Percentiles rank a stretch among this genome's conserved stretches.
Evolutionary conservation across 2,329 filamentous ascomycete genomes (phyloP).

Genomic region (Talaromyces marneffei): DNA sequence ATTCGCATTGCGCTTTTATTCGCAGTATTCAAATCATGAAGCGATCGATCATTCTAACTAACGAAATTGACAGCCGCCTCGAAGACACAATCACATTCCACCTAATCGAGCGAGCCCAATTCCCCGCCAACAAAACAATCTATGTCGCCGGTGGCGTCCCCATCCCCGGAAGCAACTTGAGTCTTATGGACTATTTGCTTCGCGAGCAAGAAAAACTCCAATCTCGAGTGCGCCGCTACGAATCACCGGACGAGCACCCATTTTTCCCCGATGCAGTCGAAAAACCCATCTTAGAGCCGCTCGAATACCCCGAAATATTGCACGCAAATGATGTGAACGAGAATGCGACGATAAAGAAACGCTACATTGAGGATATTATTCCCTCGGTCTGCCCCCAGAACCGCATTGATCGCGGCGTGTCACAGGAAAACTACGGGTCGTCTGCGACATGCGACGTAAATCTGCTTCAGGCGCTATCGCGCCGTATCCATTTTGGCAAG

Average conservation of each 20-base stretch:
- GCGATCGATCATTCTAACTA: not conserved
- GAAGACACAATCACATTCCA: constrained; percentile 98
- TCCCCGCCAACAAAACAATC: constrained; percentile 83
- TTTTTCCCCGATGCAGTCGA: constrained; percentile 85
- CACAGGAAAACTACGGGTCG: constrained; percentile 91
- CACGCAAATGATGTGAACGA: constrained; percentile 86
- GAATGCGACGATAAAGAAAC: constrained; percentile 77
- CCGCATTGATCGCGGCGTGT: constrained; percentile 73
- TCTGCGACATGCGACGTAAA: constrained; percentile 85
- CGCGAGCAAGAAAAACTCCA: constrained; percentile 84
- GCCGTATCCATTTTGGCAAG: constrained; percentile 95
- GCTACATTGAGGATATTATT: constrained; percentile 77
- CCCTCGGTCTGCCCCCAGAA: constrained; percentile 72
- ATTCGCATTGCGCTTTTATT: not conserved
- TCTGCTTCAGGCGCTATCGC: constrained; percentile 81
- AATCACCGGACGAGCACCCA: constrained; percentile 93
- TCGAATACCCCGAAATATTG: constrained; percentile 82
- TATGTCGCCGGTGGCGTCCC: constrained; percentile 74
- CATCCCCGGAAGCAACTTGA: constrained; percentile 66
- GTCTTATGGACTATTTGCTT: constrained; percentile 92
- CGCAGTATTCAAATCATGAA: not conserved
- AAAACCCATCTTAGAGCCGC: constrained; percentile 74
- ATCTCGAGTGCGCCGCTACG: constrained; percentile 86
- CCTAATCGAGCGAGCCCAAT: constrained; percentile 96
- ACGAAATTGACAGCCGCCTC: constrained; percentile 59